Percentiles rank a stretch among this genome's conserved stretches.
Evolutionary conservation across 208 protist genomes (phyloP).

Genomic region (Herpetomonas samuelpessoai): DNA sequence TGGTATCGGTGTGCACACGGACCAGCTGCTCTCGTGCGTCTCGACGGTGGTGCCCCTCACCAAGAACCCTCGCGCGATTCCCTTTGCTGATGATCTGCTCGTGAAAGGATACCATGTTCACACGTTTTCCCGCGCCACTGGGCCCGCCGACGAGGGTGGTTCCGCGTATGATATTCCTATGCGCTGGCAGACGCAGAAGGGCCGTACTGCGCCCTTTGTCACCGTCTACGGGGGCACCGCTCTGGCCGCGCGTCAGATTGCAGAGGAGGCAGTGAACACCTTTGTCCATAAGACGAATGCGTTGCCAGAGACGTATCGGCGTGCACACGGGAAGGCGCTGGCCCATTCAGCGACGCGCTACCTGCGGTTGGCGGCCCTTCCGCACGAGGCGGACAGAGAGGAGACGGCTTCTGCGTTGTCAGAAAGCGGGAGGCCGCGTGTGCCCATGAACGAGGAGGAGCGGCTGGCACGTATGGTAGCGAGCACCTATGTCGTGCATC

Average conservation of each 20-base stretch:
- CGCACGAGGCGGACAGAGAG: neutral
- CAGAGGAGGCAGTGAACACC: conserved; percentile 51
- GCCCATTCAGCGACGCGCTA: conserved; percentile 29
- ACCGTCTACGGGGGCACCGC: conserved; percentile 73
- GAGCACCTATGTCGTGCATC: conserved; percentile 57
- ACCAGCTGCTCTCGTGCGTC: conserved; percentile 60
- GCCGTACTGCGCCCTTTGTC: conserved; percentile 23
- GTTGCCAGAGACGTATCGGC: conserved; percentile 10
- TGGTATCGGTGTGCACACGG: conserved; percentile 42
- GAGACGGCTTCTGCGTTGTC: conserved; percentile 2
- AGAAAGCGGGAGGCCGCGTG: neutral
- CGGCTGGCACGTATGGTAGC: conserved; percentile 25
- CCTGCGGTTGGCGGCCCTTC: conserved; percentile 10
- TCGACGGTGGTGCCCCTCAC: conserved; percentile 48
- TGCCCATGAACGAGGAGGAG: conserved; percentile 6
- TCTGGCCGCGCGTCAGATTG: conserved; percentile 49
- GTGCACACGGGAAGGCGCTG: conserved; percentile 6
- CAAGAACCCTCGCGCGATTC: conserved; percentile 23
- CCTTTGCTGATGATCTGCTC: conserved; percentile 47
- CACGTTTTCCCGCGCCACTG: conserved; percentile 17
- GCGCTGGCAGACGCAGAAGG: too few relatives aligned
- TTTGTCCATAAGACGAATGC: conserved; percentile 25
- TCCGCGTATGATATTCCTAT: too few relatives aligned
- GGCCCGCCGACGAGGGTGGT: neutral
- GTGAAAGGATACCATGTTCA: conserved; percentile 45